Base-by-base conservation (phyloP, 495 filamentous ascomycete species). In the Aspergillus bridgeri region DNA sequence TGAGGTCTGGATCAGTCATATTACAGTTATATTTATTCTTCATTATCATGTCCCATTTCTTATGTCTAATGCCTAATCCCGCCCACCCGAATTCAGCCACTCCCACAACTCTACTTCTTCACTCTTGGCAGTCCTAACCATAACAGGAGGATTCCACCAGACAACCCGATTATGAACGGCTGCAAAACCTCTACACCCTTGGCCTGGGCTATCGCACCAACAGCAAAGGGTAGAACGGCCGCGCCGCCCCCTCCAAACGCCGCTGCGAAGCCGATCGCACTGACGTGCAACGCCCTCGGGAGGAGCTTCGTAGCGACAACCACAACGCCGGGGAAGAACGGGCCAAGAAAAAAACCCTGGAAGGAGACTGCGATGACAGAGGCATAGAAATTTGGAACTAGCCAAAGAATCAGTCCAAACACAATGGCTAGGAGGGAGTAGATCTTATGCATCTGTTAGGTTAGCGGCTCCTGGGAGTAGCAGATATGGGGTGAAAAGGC, bases 281-380 rank as follows among this genome's bases (percentile, higher is more conserved):
- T 83, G 33, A 96, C 89, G 65, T 96, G 91, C 17, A 92, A 76
- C 57, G 90, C 83, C 23, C 75, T 76, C 3, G 91, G 91, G 7
- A 96, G 79, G 2, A 95, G 79, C 68, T 92, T 94, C 0, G 90
- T 90, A n/a, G 88, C 82, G 20, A 85, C 86, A 11, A 93, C 83
- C 15, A 96, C 81, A 15, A 83, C 89, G 3, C 87, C 89, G 0
- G 91, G 91, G 71, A 94, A 84, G 15, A 83, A 60, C 6, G 80
- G 81, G 0, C 82, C 85, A 0, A 85, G 69, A 67, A 91, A 89
- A 76, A 92, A 89, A 3, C 89, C 89, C 18, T 88, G 78, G 7
- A 91, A 67, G 18, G 82, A 77, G 38, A 90, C 79, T 17, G 86
- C 84, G 18, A 90, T 79, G 3, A 87, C 87, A 11, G 85, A 88